Percentiles rank a stretch among this genome's conserved stretches.
These are phyloP conservation scores for Ilyonectria sp. DNA, from an alignment of 2,329 filamentous ascomycete genomes.

Conservation along the genomic window DNA sequence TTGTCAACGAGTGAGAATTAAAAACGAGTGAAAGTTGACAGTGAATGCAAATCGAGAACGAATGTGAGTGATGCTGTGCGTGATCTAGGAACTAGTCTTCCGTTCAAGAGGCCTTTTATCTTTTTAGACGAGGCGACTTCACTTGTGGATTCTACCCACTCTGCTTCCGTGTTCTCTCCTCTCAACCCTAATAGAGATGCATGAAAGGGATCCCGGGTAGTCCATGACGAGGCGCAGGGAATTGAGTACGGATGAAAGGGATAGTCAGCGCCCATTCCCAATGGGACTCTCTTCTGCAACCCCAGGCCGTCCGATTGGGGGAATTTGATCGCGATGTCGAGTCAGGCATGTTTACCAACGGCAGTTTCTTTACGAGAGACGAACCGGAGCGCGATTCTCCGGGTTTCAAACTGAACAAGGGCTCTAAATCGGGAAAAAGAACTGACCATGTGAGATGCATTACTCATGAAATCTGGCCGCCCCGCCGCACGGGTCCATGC, in stretches of 20 bases:
- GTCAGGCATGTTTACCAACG: background rate
- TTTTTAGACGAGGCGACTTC: background rate
- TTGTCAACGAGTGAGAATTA: background rate
- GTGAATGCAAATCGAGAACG: slow-evolving; percentile 6
- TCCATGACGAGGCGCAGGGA: slow-evolving; percentile 17
- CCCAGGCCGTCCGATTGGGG: background rate
- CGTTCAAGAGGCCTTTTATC: background rate
- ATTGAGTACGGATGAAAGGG: background rate
- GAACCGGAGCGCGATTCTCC: background rate
- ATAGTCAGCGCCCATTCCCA: background rate
- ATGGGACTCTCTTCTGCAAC: background rate
- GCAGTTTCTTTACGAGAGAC: background rate
- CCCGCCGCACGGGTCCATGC: background rate
- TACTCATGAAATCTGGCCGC: background rate
- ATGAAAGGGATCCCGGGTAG: background rate
- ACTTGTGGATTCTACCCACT: background rate
- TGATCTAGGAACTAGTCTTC: background rate
- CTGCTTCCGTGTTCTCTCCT: background rate
- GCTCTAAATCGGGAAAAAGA: background rate
- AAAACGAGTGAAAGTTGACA: background rate
- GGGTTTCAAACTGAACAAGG: background rate
- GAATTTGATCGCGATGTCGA: slow-evolving; percentile 4
- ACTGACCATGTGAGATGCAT: background rate
- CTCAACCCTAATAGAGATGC: background rate
- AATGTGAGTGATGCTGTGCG: slow-evolving; percentile 1